Conservation (phyloP, 2,329 filamentous ascomycete genomes). For the Pseudogymnoascus sp. region DNA sequence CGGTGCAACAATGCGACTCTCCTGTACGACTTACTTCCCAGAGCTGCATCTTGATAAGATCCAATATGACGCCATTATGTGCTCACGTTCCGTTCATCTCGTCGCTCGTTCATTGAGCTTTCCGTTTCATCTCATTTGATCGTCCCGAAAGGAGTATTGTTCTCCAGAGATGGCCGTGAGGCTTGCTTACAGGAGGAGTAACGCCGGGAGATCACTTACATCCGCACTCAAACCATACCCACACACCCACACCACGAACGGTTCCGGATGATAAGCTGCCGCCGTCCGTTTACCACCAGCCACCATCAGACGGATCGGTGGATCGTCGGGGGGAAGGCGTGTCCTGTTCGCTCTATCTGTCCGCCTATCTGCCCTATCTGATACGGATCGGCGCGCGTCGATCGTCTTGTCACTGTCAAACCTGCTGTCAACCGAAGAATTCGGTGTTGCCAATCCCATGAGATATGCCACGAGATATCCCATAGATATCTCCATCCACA, state of each 20-base stretch:
- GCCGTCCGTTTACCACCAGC: neutral
- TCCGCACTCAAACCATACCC: neutral
- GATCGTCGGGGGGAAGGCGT: neutral
- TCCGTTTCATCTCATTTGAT: neutral
- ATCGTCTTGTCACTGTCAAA: neutral
- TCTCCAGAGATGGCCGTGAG: neutral
- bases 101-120: neutral
- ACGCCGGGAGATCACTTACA: neutral
- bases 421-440: neutral
- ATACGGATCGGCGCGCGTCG: neutral
- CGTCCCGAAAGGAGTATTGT: neutral
- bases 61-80: slow-evolving; percentile 3
- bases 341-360: neutral
- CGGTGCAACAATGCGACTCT: neutral
- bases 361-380: slow-evolving; percentile 3
- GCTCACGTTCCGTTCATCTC: neutral
- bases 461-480: neutral
- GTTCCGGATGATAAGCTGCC: neutral
- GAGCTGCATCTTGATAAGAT: neutral
- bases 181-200: neutral
- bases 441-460: neutral
- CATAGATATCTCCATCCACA: neutral
- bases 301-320: neutral
- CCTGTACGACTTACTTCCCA: neutral
- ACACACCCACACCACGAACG: neutral